These are phyloP conservation scores for Liriodendron chinense DNA, from an alignment of 164 flowering plant species.

Conservation along the genomic window DNA sequence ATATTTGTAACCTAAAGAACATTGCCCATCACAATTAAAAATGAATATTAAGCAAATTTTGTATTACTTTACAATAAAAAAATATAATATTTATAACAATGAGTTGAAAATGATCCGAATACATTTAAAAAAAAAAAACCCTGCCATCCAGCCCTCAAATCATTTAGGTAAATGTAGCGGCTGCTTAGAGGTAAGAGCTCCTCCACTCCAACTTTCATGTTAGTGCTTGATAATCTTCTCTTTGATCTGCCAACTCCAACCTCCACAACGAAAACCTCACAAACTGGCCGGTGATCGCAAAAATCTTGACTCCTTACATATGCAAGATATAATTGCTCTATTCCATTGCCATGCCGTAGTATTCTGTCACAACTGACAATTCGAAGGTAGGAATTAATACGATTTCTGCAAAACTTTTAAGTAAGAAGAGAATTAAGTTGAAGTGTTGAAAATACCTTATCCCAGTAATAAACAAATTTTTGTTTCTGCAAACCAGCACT, in stretches of 20 bases:
- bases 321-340: constrained; percentile 51
- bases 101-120: no score
- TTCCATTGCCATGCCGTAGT: constrained; percentile 74
- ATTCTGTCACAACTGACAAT: constrained; percentile 78
- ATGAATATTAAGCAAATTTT: no score
- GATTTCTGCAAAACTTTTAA: neutral
- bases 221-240: constrained; percentile 19
- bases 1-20: no score
- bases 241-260: constrained; percentile 30
- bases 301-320: constrained; percentile 56
- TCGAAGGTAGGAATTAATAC: neutral
- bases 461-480: constrained; percentile 82
- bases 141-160: no score
- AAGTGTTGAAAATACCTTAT: constrained; percentile 52
- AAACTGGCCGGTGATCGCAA: constrained; percentile 91
- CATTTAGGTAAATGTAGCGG: no score
- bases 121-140: no score
- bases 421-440: neutral
- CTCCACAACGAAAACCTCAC: constrained; percentile 55
- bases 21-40: no score
- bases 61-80: no score
- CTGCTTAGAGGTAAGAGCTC: constrained; percentile 25
- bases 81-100: no score
- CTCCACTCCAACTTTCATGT: constrained; percentile 37
- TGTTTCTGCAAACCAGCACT: constrained; percentile 66